Evolutionary conservation across 495 filamentous ascomycete genomes (phyloP).

Genomic region (Xylaria curta): DNA sequence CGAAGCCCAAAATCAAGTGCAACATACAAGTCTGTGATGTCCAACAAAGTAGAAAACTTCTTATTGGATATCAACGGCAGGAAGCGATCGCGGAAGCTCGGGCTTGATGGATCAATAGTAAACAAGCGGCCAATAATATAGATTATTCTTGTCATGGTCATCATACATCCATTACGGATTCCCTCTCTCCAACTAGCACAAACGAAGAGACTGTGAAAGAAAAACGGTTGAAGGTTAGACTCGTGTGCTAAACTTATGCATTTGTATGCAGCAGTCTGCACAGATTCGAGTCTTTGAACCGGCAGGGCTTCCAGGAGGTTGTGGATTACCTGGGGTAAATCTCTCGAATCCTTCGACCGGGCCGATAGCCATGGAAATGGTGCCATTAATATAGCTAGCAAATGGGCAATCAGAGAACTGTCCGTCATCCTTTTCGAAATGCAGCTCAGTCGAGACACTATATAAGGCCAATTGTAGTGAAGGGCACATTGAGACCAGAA

Average conservation of each 20-base stretch:
- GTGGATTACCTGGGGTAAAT: too few relatives aligned
- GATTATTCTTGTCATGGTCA: neutral
- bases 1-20: neutral
- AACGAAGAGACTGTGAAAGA: neutral
- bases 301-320: neutral
- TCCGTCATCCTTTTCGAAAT: neutral
- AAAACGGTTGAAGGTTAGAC: too few relatives aligned
- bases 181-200: constrained; percentile 4
- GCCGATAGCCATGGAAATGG: too few relatives aligned
- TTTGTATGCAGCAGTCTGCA: neutral
- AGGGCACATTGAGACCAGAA: neutral
- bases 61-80: too few relatives aligned
- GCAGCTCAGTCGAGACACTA: neutral
- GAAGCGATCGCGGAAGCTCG: too few relatives aligned
- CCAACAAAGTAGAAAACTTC: too few relatives aligned
- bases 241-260: too few relatives aligned
- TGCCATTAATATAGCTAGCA: neutral
- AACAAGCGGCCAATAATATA: neutral
- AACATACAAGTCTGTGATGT: neutral
- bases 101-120: fast-evolving
- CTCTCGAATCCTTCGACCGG: too few relatives aligned
- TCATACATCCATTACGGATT: neutral
- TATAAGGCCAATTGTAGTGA: neutral
- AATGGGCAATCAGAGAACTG: neutral
- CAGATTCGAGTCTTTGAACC: neutral